These are phyloP conservation scores for Serendipita vermifera DNA, from an alignment of 768 basidiomycete genomes.

Conservation along the genomic window DNA sequence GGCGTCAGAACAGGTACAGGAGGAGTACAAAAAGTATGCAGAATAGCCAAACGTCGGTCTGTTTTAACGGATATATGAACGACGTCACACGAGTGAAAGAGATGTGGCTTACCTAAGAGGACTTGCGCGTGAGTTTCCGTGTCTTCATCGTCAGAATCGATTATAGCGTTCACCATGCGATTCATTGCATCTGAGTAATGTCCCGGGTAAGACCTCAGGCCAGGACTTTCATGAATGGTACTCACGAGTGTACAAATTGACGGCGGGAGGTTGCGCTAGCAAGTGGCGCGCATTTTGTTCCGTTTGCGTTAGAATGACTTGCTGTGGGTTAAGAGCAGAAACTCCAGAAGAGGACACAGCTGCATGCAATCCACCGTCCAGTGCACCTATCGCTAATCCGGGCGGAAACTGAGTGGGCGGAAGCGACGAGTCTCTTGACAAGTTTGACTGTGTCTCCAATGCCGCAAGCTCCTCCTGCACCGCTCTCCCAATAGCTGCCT, in stretches of 20 bases:
- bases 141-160: constrained; percentile 6
- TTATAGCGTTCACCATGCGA: not conserved
- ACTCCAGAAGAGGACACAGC: not conserved
- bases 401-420: no score
- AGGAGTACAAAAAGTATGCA: constrained; percentile 1
- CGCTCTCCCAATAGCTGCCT: constrained; percentile 6
- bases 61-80: not conserved
- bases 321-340: not conserved
- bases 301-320: not conserved
- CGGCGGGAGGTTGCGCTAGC: not conserved
- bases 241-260: not conserved
- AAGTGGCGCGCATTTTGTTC: not conserved
- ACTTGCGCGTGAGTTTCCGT: not conserved
- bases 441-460: constrained; percentile 3
- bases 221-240: not conserved
- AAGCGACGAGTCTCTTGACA: constrained; percentile 2
- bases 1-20: not conserved
- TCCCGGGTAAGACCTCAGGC: no score
- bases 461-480: constrained; percentile 9
- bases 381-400: no score
- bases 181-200: not conserved
- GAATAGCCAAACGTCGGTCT: constrained; percentile 6
- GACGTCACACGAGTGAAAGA: not conserved
- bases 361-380: constrained; percentile 4
- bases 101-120: not conserved